Evolutionary conservation across 78 protist species (phyloP).

Genomic region (Reticulomyxa filosa): DNA sequence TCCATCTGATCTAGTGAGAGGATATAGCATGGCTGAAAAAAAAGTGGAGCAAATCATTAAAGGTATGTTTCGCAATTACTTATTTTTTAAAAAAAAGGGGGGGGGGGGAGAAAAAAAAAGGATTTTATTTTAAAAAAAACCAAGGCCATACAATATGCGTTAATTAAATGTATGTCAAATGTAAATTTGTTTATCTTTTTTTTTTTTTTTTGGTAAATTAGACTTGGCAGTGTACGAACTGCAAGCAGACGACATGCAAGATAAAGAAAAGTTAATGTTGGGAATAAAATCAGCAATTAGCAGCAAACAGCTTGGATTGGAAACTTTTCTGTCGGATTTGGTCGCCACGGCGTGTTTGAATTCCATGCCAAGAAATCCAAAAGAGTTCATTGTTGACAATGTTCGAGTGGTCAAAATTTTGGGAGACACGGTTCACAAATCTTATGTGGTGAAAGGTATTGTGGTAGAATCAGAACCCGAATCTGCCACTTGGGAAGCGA

Average conservation of each 20-base stretch:
- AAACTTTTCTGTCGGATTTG: slow-evolving; percentile 38
- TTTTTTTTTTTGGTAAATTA: no score
- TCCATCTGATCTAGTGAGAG: no score
- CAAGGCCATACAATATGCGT: no score
- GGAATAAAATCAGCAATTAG: slow-evolving; percentile 50
- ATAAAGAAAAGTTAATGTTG: slow-evolving; percentile 7
- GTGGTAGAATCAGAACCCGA: slow-evolving; percentile 54
- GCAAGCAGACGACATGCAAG: neutral
- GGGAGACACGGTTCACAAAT: slow-evolving; percentile 59
- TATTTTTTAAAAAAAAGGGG: no score
- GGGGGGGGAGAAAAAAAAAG: no score
- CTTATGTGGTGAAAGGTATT: slow-evolving; percentile 66
- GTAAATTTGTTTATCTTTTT: no score
- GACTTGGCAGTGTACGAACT: no score
- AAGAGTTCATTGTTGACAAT: slow-evolving; percentile 86
- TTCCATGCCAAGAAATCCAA: slow-evolving; percentile 30
- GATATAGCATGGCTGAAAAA: no score
- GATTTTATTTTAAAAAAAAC: no score
- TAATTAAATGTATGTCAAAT: no score
- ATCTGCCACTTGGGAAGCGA: slow-evolving; percentile 38
- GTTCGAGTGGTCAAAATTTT: slow-evolving; percentile 79
- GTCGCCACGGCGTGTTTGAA: neutral
- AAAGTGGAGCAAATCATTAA: no score
- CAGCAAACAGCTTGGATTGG: slow-evolving; percentile 77
- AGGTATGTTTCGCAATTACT: no score